Percentiles rank a stretch among this genome's conserved stretches.
These are phyloP conservation scores for Davidsoniella australis DNA, from an alignment of 2,329 filamentous ascomycete genomes.

Conservation along the genomic window DNA sequence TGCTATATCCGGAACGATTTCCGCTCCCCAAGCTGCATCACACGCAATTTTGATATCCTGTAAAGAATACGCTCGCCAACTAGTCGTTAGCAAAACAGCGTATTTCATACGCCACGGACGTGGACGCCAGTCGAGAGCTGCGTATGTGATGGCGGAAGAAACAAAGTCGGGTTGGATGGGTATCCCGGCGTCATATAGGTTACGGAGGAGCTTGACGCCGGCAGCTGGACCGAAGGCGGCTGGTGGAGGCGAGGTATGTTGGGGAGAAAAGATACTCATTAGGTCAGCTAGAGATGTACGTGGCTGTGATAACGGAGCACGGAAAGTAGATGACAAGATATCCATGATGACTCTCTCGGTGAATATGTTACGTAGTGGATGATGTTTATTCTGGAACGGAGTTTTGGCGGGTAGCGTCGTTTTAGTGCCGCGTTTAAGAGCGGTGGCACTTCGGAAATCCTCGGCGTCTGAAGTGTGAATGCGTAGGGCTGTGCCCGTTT, in stretches of 20 bases:
- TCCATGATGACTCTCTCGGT: constrained; percentile 10
- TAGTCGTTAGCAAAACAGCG: constrained; percentile 1
- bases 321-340: constrained; percentile 5
- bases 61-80: constrained; percentile 4
- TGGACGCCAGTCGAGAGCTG: constrained; percentile 9
- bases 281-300: not conserved
- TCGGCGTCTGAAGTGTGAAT: constrained; percentile 9
- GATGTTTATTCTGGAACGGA: constrained; percentile 6
- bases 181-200: constrained; percentile 2
- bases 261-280: not conserved
- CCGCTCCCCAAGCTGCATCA: constrained; percentile 10
- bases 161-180: constrained; percentile 5
- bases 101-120: constrained; percentile 9
- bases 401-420: constrained; percentile 4
- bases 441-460: not conserved
- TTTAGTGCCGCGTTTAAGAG: not conserved
- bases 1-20: constrained; percentile 4
- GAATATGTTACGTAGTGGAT: constrained; percentile 10
- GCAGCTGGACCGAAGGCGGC: constrained; percentile 9
- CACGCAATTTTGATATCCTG: constrained; percentile 10
- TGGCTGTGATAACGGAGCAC: constrained; percentile 5
- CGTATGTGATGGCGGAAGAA: constrained; percentile 7
- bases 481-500: not conserved
- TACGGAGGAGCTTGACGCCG: constrained; percentile 7
- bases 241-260: not conserved